Evolutionary conservation across 768 basidiomycete genomes (phyloP).

Genomic region (Symmetrospora coprosmae): DNA sequence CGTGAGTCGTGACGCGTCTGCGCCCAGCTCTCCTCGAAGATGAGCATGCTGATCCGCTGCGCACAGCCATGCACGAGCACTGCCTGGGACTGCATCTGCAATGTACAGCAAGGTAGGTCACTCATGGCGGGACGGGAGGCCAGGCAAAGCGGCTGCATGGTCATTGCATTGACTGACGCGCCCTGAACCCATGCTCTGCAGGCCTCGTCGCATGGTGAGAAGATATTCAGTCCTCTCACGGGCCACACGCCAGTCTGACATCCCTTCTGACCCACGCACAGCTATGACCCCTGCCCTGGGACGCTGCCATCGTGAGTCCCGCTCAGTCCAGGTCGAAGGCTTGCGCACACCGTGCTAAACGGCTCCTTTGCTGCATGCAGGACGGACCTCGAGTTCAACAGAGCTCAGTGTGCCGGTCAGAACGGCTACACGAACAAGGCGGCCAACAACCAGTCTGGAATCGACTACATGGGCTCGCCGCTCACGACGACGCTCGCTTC

Average conservation of each 20-base stretch:
- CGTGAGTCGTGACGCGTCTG: neutral
- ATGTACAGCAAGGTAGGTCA: slow-evolving; percentile 16
- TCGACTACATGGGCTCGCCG: neutral
- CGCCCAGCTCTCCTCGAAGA: neutral
- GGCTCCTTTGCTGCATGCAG: neutral
- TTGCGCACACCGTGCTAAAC: neutral
- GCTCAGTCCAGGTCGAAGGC: neutral
- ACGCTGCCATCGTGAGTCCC: slow-evolving; percentile 7
- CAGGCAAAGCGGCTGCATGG: too few relatives aligned
- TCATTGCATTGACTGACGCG: neutral
- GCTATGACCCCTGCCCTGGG: slow-evolving; percentile 10
- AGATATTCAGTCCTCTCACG: too few relatives aligned
- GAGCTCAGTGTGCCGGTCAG: slow-evolving; percentile 16
- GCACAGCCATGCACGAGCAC: neutral
- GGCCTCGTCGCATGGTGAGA: too few relatives aligned
- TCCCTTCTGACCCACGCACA: too few relatives aligned
- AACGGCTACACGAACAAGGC: slow-evolving; percentile 6
- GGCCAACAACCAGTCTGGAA: neutral
- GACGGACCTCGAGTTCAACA: slow-evolving; percentile 15
- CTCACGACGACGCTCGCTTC: slow-evolving; percentile 5
- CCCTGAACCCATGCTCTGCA: too few relatives aligned
- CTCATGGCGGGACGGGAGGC: too few relatives aligned
- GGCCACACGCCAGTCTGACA: too few relatives aligned
- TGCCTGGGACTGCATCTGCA: slow-evolving; percentile 17
- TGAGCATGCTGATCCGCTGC: neutral